These are phyloP conservation scores for Sclerotinia spermophila DNA, from an alignment of 2,329 filamentous ascomycete genomes.

Conservation along the genomic window DNA sequence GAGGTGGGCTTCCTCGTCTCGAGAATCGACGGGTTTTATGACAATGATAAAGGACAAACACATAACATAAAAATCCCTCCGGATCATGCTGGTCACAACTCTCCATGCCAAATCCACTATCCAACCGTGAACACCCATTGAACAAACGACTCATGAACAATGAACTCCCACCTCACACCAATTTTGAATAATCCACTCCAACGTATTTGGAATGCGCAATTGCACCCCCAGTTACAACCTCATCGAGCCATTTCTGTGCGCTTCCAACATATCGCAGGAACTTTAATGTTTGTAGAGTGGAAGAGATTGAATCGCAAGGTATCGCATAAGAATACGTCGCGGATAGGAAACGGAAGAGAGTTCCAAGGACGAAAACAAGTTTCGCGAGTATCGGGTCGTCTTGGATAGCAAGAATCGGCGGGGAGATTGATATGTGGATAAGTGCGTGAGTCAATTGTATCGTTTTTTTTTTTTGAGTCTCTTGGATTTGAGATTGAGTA, in stretches of 20 bases:
- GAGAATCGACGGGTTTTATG: no score
- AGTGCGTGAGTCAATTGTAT: neutral
- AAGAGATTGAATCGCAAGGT: neutral
- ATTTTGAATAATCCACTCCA: neutral
- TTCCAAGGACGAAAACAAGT: neutral
- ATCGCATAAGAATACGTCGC: neutral
- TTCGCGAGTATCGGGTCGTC: neutral
- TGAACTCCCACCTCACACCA: neutral
- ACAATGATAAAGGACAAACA: no score
- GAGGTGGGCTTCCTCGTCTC: no score
- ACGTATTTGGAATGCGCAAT: no score
- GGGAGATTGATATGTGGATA: neutral
- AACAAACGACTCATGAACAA: no score
- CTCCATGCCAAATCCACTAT: no score
- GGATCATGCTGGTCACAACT: no score
- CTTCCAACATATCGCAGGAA: neutral
- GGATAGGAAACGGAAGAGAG: neutral
- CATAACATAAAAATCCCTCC: no score
- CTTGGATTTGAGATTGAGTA: no score
- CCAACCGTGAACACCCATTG: no score
- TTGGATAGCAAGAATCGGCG: accelerated
- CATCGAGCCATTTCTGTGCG: neutral
- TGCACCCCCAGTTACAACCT: neutral
- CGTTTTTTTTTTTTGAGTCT: no score
- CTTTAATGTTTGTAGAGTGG: neutral